Percentiles rank a stretch among this genome's conserved stretches.
Conservation (phyloP, 2,329 filamentous ascomycete species). For the Alternaria triticimaculans region DNA sequence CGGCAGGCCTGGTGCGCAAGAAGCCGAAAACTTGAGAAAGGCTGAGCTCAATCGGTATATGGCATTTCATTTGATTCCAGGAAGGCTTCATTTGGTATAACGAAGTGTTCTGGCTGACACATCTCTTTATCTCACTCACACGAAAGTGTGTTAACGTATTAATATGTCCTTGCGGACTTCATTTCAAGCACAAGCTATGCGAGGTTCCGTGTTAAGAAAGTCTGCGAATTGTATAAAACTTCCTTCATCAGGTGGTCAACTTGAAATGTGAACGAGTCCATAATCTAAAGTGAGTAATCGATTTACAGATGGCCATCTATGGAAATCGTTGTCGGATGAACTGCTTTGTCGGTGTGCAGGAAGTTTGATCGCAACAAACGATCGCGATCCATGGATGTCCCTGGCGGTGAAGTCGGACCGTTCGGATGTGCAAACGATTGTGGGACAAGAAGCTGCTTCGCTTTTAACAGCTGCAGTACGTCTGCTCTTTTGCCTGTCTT, state of each 20-base stretch:
- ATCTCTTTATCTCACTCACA: neutral
- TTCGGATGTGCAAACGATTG: constrained; percentile 2
- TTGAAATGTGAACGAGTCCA: neutral
- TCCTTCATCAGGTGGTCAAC: neutral
- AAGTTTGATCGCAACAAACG: neutral
- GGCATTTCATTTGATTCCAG: neutral
- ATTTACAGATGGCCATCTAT: neutral
- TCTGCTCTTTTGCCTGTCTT: neutral
- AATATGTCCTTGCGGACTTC: neutral
- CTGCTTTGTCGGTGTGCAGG: neutral
- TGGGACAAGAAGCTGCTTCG: neutral
- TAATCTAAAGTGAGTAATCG: neutral
- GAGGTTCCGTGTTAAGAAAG: neutral
- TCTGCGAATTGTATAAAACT: neutral
- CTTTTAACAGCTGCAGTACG: neutral
- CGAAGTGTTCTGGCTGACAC: neutral
- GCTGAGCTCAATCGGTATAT: neutral
- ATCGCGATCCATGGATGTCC: neutral
- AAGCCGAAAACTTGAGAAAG: constrained; percentile 38
- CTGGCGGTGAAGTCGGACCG: constrained; percentile 8
- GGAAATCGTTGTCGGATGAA: neutral
- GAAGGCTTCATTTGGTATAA: neutral
- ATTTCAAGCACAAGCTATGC: neutral
- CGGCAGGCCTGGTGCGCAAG: constrained; percentile 42
- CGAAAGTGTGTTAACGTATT: neutral